phyloP scores from a whole-genome alignment of 2,329 filamentous ascomycete species.

The Cytospora leucostoma region DNA sequence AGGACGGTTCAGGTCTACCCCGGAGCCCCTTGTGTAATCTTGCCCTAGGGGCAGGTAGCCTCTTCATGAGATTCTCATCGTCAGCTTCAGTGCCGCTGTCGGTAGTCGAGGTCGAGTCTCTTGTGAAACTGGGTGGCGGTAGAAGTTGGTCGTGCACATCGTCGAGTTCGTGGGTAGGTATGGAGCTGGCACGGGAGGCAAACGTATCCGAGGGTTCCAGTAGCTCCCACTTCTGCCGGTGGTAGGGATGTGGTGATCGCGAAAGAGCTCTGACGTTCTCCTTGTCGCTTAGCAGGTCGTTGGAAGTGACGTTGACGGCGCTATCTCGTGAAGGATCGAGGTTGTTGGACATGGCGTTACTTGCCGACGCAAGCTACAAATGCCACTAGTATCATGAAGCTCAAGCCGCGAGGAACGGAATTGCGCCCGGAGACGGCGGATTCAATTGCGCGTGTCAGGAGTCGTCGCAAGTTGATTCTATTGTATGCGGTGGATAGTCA shows the following conservation, averaged over 20 bases:
- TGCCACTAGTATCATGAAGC: conserved; percentile 15
- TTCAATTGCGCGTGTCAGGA: background rate
- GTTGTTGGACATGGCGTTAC: conserved; percentile 50
- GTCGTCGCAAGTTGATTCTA: background rate
- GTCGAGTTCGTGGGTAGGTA: conserved; percentile 28
- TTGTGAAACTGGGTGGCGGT: conserved; percentile 41
- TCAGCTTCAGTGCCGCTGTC: conserved; percentile 95
- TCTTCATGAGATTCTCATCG: conserved; percentile 86
- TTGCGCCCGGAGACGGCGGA: background rate
- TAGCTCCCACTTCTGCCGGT: conserved; percentile 59
- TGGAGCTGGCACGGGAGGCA: conserved; percentile 31
- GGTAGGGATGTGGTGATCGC: conserved; percentile 69
- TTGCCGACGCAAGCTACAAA: conserved; percentile 30
- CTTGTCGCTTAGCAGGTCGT: conserved; percentile 38
- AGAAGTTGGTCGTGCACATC: conserved; percentile 31
- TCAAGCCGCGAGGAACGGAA: background rate
- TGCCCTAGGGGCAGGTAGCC: conserved; percentile 76
- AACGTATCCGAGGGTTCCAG: conserved; percentile 44
- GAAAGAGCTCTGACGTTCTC: conserved; percentile 51
- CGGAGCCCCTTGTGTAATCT: conserved; percentile 77
- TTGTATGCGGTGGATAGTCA: background rate
- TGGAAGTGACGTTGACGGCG: conserved; percentile 29
- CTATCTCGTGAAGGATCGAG: conserved; percentile 40
- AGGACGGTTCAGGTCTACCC: conserved; percentile 56
- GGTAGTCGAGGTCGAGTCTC: conserved; percentile 65